Conservation (phyloP, 163 green algal genomes). For the Prototheca cutis region DNA sequence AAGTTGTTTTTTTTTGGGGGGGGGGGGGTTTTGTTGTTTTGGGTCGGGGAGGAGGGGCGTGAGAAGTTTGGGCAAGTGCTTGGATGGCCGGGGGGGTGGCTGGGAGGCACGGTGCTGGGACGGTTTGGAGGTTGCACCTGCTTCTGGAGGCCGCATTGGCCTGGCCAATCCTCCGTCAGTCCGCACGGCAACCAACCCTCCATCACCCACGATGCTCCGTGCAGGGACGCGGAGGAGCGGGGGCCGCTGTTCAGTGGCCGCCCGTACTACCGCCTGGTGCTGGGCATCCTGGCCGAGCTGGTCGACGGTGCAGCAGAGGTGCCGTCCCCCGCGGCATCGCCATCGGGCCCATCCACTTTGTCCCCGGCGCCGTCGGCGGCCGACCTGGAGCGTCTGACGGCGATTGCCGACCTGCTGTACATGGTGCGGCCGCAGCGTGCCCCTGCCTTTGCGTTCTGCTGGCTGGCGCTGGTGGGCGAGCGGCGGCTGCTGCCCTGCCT, state of each 20-base stretch:
- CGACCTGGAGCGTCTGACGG: constrained; percentile 20
- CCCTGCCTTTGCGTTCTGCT: constrained; percentile 88
- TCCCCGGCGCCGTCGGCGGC: neutral
- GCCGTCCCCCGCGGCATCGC: constrained; percentile 18
- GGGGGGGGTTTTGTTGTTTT: neutral
- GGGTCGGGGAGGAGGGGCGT: neutral
- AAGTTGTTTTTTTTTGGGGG: neutral
- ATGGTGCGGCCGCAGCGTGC: constrained; percentile 72
- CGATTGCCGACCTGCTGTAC: constrained; percentile 56
- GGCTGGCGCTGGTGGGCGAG: constrained; percentile 86
- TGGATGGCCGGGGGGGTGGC: too few species aligned
- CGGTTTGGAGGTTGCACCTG: too few species aligned
- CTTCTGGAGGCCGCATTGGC: too few species aligned
- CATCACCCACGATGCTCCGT: neutral
- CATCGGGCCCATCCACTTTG: neutral
- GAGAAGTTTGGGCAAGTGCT: too few species aligned
- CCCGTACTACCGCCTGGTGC: constrained; percentile 84
- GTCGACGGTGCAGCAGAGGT: too few species aligned
- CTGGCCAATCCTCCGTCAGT: too few species aligned
- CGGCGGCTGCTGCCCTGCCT: constrained; percentile 82
- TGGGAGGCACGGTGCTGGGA: too few species aligned
- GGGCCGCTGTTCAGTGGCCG: constrained; percentile 71
- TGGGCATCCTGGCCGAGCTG: constrained; percentile 75
- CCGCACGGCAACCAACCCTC: neutral
- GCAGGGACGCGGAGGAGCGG: constrained; percentile 67